Evolutionary conservation across 1,284 basidiomycete genomes (phyloP), one percentile per base, ranked within the genome.

Genomic region (Agaricales sp.): DNA sequence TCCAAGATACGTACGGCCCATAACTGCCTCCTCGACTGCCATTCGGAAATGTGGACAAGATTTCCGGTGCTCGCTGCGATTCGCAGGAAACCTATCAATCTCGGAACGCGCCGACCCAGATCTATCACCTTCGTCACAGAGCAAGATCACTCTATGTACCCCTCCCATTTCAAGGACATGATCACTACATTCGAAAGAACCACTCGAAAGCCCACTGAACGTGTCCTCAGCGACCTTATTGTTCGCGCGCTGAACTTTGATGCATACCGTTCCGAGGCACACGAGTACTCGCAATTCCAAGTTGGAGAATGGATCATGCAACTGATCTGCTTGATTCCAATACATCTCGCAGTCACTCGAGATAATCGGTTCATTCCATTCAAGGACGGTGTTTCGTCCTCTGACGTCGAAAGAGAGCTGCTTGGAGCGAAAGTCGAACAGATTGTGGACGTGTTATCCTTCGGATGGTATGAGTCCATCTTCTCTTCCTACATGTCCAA

Each of bases 401-500:
- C 69, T 0, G 69, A 71, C 13, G 58, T 73, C 6, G 80, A 82
- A 56, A 68, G 64, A 41, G 67, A 69, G 0, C 60, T 80, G 22
- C 62, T 82, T 1, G 80, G 80, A 2, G 78, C 77, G 0, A 74
- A 78, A 26, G 73, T 81, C n/a, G 69, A 68, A 11, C 64, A 64
- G 24, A 76, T 82, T n/a, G 71, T 78, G 13, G 73, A 79, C 51
- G 68, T 55, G 30, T 57, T 82, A 2, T 73, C 75, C 0, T 70
- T 82, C 49, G 80, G 80, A 1, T 82, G 80, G 80, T 82, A 80
- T 22, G 80, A 82, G 53, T 77, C 75, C 0, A 63, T 82, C 11
- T 76, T 82, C 52, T 71, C 73, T 49, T 79, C 78, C 0, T 82
- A 82, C 50, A 73, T 78, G 73, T 71, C 74, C 0, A 63, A 66